Percentiles rank a stretch among this genome's conserved stretches.
Conservation (phyloP, 192 early-diverging fungal species). For the Allomyces macrogynus region DNA sequence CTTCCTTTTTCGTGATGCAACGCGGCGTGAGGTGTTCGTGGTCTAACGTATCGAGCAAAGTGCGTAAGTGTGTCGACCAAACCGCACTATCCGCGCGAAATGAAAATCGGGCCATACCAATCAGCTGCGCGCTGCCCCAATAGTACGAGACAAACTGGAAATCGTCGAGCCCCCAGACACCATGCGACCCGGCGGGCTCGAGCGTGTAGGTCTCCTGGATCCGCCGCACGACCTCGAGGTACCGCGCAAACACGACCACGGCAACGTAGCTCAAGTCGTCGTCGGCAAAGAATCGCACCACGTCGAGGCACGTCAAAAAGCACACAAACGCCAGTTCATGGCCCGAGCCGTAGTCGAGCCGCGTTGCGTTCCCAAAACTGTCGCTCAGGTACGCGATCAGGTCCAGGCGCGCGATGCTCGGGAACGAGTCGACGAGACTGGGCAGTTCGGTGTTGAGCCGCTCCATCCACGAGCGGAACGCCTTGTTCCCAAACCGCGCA, state of each 20-base stretch:
- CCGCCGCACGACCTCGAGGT: conserved; percentile 54
- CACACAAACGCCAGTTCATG: conserved; percentile 80
- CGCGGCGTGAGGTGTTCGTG: conserved; percentile 50
- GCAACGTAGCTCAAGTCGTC: conserved; percentile 23
- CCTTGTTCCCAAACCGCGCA: conserved; percentile 79
- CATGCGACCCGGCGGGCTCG: conserved; percentile 93
- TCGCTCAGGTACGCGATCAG: conserved; percentile 46
- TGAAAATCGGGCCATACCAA: conserved; percentile 16
- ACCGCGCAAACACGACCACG: conserved; percentile 15
- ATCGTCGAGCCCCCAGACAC: conserved; percentile 94
- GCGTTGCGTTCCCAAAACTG: conserved; percentile 65
- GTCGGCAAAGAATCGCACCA: conserved; percentile 34
- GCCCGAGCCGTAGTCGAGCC: conserved; percentile 94
- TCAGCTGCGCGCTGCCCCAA: conserved; percentile 78
- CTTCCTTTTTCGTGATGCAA: conserved; percentile 36
- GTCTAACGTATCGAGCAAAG: conserved; percentile 11
- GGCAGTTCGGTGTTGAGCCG: conserved; percentile 16
- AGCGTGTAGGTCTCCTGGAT: conserved; percentile 66
- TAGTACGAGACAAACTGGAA: conserved; percentile 88
- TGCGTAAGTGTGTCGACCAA: not conserved
- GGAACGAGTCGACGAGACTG: not conserved
- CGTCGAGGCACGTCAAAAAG: conserved; percentile 61
- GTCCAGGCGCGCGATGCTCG: not conserved
- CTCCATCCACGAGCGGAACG: conserved; percentile 62
- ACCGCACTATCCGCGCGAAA: not conserved